phyloP scores from a whole-genome alignment of 1,139 yeast genomes.

The Debaryomyces nepalensis region DNA sequence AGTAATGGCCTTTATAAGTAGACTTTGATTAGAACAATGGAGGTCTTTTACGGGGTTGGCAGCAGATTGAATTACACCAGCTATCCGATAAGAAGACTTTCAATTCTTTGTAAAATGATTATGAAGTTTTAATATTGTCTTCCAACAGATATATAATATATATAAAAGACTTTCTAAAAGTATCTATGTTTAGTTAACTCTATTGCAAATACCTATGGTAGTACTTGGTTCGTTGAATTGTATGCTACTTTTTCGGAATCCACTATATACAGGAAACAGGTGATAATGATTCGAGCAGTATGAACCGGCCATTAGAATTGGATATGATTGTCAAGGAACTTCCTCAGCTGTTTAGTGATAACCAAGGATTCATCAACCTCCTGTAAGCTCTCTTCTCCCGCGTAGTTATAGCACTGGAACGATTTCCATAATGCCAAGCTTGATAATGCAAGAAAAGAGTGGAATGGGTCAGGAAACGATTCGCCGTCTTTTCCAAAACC shows the following conservation, averaged over 20 bases:
- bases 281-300: not conserved
- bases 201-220: not conserved
- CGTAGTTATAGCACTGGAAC: constrained; percentile 14
- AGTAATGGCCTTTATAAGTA: not conserved
- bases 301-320: not conserved
- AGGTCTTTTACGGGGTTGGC: not conserved
- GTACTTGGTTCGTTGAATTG: constrained; percentile 1
- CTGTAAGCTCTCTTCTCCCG: constrained; percentile 22
- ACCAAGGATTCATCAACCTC: constrained; percentile 34
- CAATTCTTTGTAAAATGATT: not conserved
- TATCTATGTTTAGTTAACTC: not conserved
- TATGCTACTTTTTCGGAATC: not conserved
- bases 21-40: not conserved
- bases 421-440: constrained; percentile 52
- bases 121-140: not conserved
- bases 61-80: not conserved
- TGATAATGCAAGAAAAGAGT: constrained; percentile 64
- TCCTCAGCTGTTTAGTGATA: constrained; percentile 27
- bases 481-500: constrained; percentile 79
- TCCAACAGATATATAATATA: not conserved
- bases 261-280: constrained; percentile 3
- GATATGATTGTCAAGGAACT: constrained; percentile 19
- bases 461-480: constrained; percentile 71
- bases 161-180: not conserved
- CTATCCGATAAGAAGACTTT: not conserved